Percentiles rank a stretch among this genome's conserved stretches.
Conservation (phyloP, 139 green algal species). For the Closterium sp. region DNA sequence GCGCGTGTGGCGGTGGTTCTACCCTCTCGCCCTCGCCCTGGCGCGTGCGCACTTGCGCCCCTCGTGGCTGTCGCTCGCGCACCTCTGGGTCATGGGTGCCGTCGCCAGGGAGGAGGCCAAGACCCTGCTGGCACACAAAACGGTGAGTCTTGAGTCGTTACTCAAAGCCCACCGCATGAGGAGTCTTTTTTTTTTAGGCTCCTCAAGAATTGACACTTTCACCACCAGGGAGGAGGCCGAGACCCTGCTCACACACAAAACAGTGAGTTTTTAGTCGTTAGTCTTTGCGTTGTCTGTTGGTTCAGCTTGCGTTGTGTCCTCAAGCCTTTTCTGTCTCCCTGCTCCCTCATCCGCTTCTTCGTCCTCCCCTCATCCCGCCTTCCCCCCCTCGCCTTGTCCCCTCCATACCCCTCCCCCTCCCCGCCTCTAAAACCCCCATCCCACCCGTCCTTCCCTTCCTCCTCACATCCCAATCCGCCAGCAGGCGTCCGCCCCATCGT, state of each 20-base stretch:
- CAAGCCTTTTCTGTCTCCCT: too few species aligned
- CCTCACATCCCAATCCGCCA: too few species aligned
- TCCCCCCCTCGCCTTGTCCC: neutral
- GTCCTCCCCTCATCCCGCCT: neutral
- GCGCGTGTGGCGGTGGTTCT: constrained; percentile 33
- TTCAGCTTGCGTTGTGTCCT: too few species aligned
- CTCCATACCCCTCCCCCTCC: neutral
- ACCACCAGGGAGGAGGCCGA: constrained; percentile 25
- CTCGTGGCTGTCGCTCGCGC: neutral
- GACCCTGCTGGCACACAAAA: neutral
- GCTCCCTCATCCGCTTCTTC: too few species aligned
- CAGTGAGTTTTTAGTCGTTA: too few species aligned
- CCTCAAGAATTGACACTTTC: too few species aligned
- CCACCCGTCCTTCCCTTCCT: neutral
- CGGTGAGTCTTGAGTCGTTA: too few species aligned
- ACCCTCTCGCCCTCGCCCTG: constrained; percentile 17
- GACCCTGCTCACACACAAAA: neutral
- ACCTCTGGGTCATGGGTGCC: constrained; percentile 1
- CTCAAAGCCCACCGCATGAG: too few species aligned
- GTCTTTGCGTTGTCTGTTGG: too few species aligned
- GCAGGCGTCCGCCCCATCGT: neutral
- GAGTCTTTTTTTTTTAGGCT: too few species aligned
- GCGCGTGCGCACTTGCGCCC: neutral
- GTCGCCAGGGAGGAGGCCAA: constrained; percentile 21
- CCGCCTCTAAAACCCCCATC: neutral